Percentiles rank a stretch among this genome's conserved stretches.
Evolutionary conservation across 2,329 filamentous ascomycete species (phyloP).

Genomic region (Alternaria infectoria): DNA sequence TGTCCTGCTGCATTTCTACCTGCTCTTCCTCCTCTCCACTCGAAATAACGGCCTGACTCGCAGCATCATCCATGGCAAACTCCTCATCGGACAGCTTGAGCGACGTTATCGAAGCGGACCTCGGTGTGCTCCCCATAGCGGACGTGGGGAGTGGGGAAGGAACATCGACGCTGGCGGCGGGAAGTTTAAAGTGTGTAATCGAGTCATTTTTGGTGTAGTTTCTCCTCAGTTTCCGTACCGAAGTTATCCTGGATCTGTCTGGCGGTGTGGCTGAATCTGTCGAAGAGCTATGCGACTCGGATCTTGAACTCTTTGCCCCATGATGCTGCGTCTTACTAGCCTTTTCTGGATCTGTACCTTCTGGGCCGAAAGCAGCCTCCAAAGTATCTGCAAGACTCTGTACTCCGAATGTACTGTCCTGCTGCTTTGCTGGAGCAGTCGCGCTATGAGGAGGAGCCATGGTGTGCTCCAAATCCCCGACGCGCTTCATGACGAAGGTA

Average conservation of each 20-base stretch:
- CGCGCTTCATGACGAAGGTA: conserved; percentile 66
- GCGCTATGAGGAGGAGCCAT: conserved; percentile 32
- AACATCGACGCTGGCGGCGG: conserved; percentile 21
- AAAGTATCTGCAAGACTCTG: conserved; percentile 63
- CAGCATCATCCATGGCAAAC: conserved; percentile 60
- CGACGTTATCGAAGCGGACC: conserved; percentile 65
- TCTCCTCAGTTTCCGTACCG: conserved; percentile 27
- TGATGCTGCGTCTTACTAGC: conserved; percentile 35
- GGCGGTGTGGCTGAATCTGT: conserved; percentile 20
- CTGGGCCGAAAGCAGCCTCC: conserved; percentile 49
- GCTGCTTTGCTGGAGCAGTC: conserved; percentile 17
- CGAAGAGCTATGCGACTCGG: conserved; percentile 32
- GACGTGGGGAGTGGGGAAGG: conserved; percentile 56
- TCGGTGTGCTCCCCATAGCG: conserved; percentile 64
- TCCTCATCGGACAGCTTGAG: conserved; percentile 65
- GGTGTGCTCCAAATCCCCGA: conserved; percentile 55
- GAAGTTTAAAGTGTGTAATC: conserved; percentile 33
- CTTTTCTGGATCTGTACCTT: conserved; percentile 33
- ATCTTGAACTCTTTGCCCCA: conserved; percentile 34
- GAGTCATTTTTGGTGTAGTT: conserved; percentile 29
- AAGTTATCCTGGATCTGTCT: conserved; percentile 28
- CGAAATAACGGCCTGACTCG: conserved; percentile 62
- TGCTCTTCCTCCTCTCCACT: conserved; percentile 61
- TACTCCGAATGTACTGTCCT: conserved; percentile 62
- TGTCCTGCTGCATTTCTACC: conserved; percentile 44